Conservation (phyloP, 2,329 filamentous ascomycete species). For the Teratosphaeria nubilosa region DNA sequence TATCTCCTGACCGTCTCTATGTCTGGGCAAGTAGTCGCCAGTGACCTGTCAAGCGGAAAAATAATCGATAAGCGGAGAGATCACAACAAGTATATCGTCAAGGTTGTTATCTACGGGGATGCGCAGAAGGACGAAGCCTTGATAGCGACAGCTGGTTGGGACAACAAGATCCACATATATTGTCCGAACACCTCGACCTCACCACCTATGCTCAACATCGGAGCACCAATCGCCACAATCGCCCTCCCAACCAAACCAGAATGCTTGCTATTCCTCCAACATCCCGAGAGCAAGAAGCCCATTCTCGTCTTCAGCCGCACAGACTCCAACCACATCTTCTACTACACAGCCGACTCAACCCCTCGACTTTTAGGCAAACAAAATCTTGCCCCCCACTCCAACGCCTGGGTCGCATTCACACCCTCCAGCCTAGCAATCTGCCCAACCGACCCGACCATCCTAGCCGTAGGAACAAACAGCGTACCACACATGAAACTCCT, state of each 20-base stretch:
- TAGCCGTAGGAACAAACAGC: slow-evolving; percentile 51
- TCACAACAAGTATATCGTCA: slow-evolving; percentile 50
- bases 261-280: slow-evolving; percentile 42
- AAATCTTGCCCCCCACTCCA: slow-evolving; percentile 52
- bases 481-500: slow-evolving; percentile 54
- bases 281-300: slow-evolving; percentile 38
- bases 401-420: slow-evolving; percentile 55
- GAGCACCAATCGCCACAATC: slow-evolving; percentile 33
- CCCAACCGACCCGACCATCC: slow-evolving; percentile 43
- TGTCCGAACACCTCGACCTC: slow-evolving; percentile 12
- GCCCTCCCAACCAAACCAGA: slow-evolving; percentile 46
- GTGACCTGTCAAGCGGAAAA: slow-evolving; percentile 28
- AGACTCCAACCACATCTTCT: slow-evolving; percentile 51
- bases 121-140: slow-evolving; percentile 16
- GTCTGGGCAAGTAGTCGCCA: slow-evolving; percentile 47
- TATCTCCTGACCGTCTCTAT: slow-evolving; percentile 47
- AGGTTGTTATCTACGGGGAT: slow-evolving; percentile 32
- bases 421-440: slow-evolving; percentile 47
- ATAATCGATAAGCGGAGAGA: slow-evolving; percentile 43
- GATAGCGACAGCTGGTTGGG: slow-evolving; percentile 53
- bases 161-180: slow-evolving; percentile 47
- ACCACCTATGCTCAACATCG: slow-evolving; percentile 14
- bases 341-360: slow-evolving; percentile 34
- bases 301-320: slow-evolving; percentile 45
- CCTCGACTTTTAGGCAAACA: slow-evolving; percentile 43